Evolutionary conservation across 805 yeast species (phyloP), one percentile per base, ranked within the genome.

Genomic region (Lachancea waltii): DNA sequence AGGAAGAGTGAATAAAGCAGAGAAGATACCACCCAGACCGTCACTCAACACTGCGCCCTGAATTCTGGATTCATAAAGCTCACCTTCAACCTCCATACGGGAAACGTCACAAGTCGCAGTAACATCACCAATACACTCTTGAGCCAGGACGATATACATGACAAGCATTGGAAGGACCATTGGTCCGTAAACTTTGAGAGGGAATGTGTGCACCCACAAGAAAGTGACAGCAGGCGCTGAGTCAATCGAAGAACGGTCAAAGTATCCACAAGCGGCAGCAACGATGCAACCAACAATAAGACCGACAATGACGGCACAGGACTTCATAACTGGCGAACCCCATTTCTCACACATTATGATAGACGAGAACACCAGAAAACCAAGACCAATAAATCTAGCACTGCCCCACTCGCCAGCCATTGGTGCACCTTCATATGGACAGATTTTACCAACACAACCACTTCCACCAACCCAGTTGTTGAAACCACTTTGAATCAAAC

Each of bases 71-170:
- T 87, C 95, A 58, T 81, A 87, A 14, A 71, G 51, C 31, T 75
- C 78, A 46, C 96, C 96, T 55, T 82, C 89, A 41, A 85, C 87
- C 44, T 81, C 86, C 45, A 81, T 66, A 50, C 95, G 70, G 7
- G 95, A 84, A 15, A 89, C 96, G 61, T 87, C 97, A 41, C 85
- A 81, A 30, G 95, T 85, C 24, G 96, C 96, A 22, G 95, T 85
- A 56, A 87, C 81, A 62, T 87, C 96, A 60, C 96, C 96, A 55
- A 87, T 85, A 38, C 95, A 83, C 67, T 89, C 96, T 86, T 86
- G 85, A 76, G 85, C 81, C 50, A 84, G 64, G 19, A 81, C 85
- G 22, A 87, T 69, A 58, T 78, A 87, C 33, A 86, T 81, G 1
- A 95, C 94, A 41, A 87, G 63, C 66, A 85, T 73, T 4, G 96